Base-by-base conservation (phyloP, 2,329 filamentous ascomycete species). In the Sphaerulina vaccinii region DNA sequence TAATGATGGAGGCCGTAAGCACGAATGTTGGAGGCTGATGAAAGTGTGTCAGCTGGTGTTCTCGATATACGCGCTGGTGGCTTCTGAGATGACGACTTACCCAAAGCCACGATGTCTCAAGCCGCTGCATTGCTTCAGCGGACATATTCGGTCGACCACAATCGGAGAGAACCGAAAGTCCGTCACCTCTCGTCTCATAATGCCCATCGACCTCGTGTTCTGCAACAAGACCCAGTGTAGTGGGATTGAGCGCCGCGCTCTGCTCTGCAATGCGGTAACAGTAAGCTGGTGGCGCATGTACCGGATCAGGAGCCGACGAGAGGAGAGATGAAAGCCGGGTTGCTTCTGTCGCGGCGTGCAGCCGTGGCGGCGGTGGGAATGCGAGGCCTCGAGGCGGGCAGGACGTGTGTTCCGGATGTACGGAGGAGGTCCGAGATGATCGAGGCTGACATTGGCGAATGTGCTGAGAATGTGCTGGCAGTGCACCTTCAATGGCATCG, bases 391-490 rank as follows among this genome's bases (percentile, higher is more conserved):
- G 27, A 10, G 4, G 9, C 27, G n/a, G 9, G 27, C 27, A 13
- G 27, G 27, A 29, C 9, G 27, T 3, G n/a, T 29, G 7, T 9
- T 13, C n/a, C 3, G 27, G 7, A 29, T 10, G 27, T 9, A 29
- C 27, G 27, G 7, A 13, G 9, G 8, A 5, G 8, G 27, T 29
- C 27, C n/a, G 27, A 29, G n/a, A 29, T 29, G 27, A 29, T 10
- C n/a, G 27, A 29, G 3, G 27, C 27, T 29, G 27, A 13, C 27
- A 29, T 29, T 29, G 9, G 8, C 27, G 27, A 29, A 29, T 13
- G 52, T 90, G 84, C 51, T 91, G 85, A 41, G 91, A 78, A 64
- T 90, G 87, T 15, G 84, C 79, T 21, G 84, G 27, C 27, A 29
- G 27, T 13, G 27, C 27, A 29, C n/a, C 8, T 29, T 29, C 27